phyloP scores from a whole-genome alignment of 1,139 yeast genomes.

The Suhomyces wounanorum region DNA sequence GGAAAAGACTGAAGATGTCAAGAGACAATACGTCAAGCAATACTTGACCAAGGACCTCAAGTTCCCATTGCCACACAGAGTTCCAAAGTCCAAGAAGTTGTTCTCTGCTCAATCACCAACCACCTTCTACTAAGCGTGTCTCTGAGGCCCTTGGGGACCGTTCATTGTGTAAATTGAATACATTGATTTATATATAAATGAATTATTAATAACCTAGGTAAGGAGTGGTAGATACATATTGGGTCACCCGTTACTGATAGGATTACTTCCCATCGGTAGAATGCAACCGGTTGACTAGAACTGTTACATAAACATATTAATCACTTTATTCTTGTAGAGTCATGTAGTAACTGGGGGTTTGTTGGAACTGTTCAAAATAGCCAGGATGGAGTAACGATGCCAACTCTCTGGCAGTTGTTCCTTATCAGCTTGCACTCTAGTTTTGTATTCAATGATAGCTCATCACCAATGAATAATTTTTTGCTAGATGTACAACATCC shows the following conservation, averaged over 20 bases:
- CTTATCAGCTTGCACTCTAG: no score
- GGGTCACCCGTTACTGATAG: neutral
- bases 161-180: slow-evolving; percentile 13
- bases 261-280: neutral
- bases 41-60: slow-evolving; percentile 93
- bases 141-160: slow-evolving; percentile 7
- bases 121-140: slow-evolving; percentile 76
- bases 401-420: no score
- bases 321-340: neutral
- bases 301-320: neutral
- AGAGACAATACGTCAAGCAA: slow-evolving; percentile 99
- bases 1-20: slow-evolving; percentile 96
- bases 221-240: neutral
- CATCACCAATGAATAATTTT: no score
- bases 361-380: no score
- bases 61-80: slow-evolving; percentile 99
- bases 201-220: slow-evolving; percentile 12
- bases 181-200: slow-evolving; percentile 14
- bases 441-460: no score
- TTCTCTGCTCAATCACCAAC: slow-evolving; percentile 94
- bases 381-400: no score
- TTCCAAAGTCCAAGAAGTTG: slow-evolving; percentile 85
- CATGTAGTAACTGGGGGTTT: neutral
- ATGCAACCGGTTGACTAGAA: neutral
- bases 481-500: no score